Conservation (phyloP, 805 yeast species). For the Starmerella bombicola region DNA sequence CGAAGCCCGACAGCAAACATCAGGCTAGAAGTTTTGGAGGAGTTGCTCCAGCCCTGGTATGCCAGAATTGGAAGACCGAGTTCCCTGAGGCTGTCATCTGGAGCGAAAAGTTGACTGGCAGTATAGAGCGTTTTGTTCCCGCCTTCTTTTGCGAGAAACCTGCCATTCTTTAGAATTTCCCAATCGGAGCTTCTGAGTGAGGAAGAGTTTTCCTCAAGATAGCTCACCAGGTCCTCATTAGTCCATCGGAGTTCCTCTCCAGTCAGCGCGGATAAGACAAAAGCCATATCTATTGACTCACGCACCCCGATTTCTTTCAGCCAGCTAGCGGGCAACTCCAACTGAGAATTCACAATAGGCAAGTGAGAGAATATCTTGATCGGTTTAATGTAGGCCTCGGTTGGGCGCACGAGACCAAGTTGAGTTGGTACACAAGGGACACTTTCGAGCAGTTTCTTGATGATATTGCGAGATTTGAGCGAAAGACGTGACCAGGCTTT, state of each 20-base stretch:
- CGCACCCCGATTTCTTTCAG: conserved; percentile 28
- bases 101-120: conserved; percentile 25
- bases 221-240: conserved; percentile 28
- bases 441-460: conserved; percentile 14
- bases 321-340: conserved; percentile 21
- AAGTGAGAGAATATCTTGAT: conserved; percentile 30
- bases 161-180: conserved; percentile 23
- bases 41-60: conserved; percentile 24
- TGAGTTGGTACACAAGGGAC: conserved; percentile 31
- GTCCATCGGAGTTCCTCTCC: conserved; percentile 26
- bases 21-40: conserved; percentile 25
- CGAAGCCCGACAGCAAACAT: conserved; percentile 27
- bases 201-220: conserved; percentile 24
- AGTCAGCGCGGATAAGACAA: conserved; percentile 29
- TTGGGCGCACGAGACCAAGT: conserved; percentile 29
- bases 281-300: conserved; percentile 31
- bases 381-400: conserved; percentile 26
- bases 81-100: conserved; percentile 21
- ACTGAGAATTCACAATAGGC: conserved; percentile 25
- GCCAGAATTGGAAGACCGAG: conserved; percentile 26
- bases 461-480: conserved; percentile 1
- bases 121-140: background rate
- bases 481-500: conserved; percentile 23
- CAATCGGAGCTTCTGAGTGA: conserved; percentile 27
- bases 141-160: conserved; percentile 24